phyloP scores from a whole-genome alignment of 441 rosid genomes.

The Bruguiera hainesii region DNA sequence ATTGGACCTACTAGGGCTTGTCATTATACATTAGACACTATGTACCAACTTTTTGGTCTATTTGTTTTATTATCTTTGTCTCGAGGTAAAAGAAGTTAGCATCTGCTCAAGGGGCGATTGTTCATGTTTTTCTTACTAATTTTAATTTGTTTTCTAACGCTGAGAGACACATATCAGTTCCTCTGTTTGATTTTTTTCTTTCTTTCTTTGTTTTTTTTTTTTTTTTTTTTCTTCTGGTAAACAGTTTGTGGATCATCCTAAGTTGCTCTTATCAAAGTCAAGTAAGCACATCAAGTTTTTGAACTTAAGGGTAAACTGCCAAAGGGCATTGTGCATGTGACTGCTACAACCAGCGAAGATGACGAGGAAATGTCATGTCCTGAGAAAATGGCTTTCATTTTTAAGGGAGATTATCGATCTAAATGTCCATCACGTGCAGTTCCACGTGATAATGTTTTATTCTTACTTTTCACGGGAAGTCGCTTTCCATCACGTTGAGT shows the following conservation, averaged over 20 bases:
- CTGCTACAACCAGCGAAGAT: constrained; percentile 48
- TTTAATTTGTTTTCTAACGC: not conserved
- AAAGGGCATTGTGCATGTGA: constrained; percentile 60
- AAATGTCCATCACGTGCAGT: constrained; percentile 34
- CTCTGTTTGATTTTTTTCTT: not conserved
- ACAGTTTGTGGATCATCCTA: constrained; percentile 80
- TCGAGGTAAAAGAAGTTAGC: not conserved
- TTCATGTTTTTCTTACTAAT: not conserved
- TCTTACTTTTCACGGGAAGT: no score
- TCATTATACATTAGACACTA: not conserved
- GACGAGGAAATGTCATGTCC: constrained; percentile 54
- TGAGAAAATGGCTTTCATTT: constrained; percentile 56
- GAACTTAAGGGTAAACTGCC: constrained; percentile 71
- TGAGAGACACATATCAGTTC: not conserved
- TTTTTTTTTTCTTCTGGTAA: constrained; percentile 9
- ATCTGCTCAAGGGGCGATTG: not conserved
- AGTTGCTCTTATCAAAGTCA: constrained; percentile 65
- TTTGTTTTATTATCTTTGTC: not conserved
- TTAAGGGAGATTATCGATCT: constrained; percentile 66
- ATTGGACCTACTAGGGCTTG: not conserved
- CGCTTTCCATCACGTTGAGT: no score
- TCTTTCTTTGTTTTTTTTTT: not conserved
- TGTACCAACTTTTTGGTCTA: not conserved
- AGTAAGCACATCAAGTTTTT: constrained; percentile 88
- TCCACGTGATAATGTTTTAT: no score